Conservation (phyloP, 2,329 filamentous ascomycete species). For the Aureobasidium sp. region DNA sequence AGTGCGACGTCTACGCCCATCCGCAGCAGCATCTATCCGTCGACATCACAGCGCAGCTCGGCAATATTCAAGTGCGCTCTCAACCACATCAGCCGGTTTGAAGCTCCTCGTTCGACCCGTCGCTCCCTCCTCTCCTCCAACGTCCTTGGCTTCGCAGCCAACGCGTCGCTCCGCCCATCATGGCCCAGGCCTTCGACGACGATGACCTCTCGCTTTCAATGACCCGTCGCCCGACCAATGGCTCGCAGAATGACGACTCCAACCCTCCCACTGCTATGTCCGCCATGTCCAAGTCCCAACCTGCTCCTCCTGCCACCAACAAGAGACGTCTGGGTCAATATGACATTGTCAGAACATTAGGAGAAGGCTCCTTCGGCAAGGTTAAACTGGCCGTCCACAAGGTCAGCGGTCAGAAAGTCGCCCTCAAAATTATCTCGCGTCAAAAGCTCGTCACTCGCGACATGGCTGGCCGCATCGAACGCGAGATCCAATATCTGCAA, state of each 20-base stretch:
- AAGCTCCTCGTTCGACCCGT: background rate
- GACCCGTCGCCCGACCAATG: conserved; percentile 19
- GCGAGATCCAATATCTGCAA: conserved; percentile 97
- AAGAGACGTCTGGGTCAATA: conserved; percentile 81
- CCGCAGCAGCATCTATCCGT: background rate
- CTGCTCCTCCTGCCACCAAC: conserved; percentile 5
- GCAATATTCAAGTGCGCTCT: background rate
- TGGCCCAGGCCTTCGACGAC: conserved; percentile 34
- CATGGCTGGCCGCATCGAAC: conserved; percentile 95
- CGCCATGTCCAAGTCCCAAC: background rate
- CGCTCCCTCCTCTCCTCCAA: background rate
- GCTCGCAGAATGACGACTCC: conserved; percentile 20
- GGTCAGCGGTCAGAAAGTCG: conserved; percentile 88
- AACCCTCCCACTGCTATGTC: conserved; percentile 1
- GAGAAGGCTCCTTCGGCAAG: conserved; percentile 96
- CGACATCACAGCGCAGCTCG: background rate
- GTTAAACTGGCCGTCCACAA: conserved; percentile 94
- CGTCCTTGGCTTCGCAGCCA: background rate
- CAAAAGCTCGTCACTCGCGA: conserved; percentile 95
- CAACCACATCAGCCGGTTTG: background rate
- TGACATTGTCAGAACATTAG: conserved; percentile 79
- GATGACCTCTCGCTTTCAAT: conserved; percentile 36
- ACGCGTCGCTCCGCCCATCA: conserved; percentile 19
- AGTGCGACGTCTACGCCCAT: background rate
- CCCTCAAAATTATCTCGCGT: conserved; percentile 93